Percentiles rank a stretch among this genome's conserved stretches.
phyloP scores from a whole-genome alignment of 2,329 filamentous ascomycete species.

The Zymoseptoria pseudotritici region DNA sequence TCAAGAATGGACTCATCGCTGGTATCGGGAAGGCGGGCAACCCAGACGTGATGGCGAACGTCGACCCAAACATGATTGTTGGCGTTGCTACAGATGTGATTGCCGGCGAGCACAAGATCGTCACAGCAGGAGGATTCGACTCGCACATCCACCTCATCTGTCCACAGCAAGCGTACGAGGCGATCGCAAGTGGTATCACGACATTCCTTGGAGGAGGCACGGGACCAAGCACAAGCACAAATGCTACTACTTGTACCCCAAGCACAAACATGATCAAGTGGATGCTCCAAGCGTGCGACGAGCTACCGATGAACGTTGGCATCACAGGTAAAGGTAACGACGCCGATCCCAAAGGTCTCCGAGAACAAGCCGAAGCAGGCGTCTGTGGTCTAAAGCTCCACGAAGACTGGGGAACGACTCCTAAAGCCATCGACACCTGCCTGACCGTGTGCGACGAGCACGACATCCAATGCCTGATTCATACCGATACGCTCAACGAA shows the following conservation, averaged over 20 bases:
- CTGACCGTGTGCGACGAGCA: constrained; percentile 74
- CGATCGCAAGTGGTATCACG: constrained; percentile 77
- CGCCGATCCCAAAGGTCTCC: constrained; percentile 59
- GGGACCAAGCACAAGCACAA: constrained; percentile 84
- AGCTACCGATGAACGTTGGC: constrained; percentile 75
- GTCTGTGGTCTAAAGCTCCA: constrained; percentile 89
- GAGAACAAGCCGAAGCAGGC: constrained; percentile 74
- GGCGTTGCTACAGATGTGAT: constrained; percentile 88
- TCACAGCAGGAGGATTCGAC: constrained; percentile 86
- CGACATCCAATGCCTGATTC: constrained; percentile 88
- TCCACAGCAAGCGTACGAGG: constrained; percentile 80
- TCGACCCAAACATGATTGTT: constrained; percentile 69
- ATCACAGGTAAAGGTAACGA: constrained; percentile 95
- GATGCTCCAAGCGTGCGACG: constrained; percentile 84
- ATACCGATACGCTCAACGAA: constrained; percentile 94
- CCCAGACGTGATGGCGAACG: constrained; percentile 92
- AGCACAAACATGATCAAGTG: constrained; percentile 73
- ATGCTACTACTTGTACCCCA: constrained; percentile 88
- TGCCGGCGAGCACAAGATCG: constrained; percentile 80
- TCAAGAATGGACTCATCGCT: constrained; percentile 78
- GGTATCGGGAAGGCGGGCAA: constrained; percentile 94
- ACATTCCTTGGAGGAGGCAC: constrained; percentile 87
- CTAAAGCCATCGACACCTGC: constrained; percentile 83
- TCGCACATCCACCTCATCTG: constrained; percentile 93
- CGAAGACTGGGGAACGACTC: constrained; percentile 92